These are phyloP conservation scores for Poteriospumella lacustris DNA, from an alignment of 108 stramenopile genomes.

Conservation along the genomic window DNA sequence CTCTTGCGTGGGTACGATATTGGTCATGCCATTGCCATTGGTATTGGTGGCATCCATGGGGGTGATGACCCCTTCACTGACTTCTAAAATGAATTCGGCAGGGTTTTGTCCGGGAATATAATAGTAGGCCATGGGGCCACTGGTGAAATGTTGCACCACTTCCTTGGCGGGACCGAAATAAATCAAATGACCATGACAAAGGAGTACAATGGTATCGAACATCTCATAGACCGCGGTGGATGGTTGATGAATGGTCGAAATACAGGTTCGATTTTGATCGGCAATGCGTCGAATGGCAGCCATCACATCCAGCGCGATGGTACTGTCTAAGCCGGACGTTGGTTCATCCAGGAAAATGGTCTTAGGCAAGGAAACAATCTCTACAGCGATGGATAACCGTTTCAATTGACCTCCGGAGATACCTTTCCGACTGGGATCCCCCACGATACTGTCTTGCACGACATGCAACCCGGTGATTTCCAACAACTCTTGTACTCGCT, in stretches of 20 bases:
- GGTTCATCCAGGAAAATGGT: constrained; percentile 43
- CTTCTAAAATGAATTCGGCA: constrained; percentile 60
- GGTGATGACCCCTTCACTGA: neutral
- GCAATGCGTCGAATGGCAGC: neutral
- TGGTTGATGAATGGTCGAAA: constrained; percentile 66
- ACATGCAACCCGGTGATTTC: constrained; percentile 11
- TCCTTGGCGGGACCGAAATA: constrained; percentile 68
- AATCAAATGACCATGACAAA: constrained; percentile 68
- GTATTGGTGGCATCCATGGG: neutral
- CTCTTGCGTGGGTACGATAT: neutral
- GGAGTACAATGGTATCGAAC: constrained; percentile 75
- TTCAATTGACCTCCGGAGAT: constrained; percentile 57
- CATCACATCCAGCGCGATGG: constrained; percentile 50
- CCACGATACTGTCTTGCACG: constrained; percentile 18
- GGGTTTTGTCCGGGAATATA: constrained; percentile 65
- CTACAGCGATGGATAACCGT: constrained; percentile 49
- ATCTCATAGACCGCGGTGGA: constrained; percentile 78
- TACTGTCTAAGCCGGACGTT: constrained; percentile 69
- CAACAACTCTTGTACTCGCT: neutral
- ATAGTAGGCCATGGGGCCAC: constrained; percentile 50
- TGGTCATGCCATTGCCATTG: no score
- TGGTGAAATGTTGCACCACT: constrained; percentile 56
- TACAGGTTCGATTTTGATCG: neutral
- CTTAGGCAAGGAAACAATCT: constrained; percentile 20
- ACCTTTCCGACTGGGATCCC: constrained; percentile 31